Evolutionary conservation across 1,139 yeast species (phyloP), one percentile per base, ranked within the genome.

Genomic region (Geotrichum siamense): DNA sequence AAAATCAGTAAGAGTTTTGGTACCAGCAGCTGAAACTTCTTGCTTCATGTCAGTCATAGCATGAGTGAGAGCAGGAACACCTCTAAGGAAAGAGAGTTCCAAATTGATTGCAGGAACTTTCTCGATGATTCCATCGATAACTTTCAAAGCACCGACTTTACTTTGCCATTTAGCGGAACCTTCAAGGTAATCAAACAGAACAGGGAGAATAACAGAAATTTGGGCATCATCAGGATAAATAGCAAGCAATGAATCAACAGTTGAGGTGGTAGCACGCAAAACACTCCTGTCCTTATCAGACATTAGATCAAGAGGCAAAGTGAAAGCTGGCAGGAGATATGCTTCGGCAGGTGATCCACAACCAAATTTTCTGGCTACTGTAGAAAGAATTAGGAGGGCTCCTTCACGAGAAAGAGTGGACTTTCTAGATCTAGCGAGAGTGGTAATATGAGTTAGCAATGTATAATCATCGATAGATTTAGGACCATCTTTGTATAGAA

Each of bases 31-130:
- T 34, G 96, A 86, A 50, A 91, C 74, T 67, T 91, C 98, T 1
- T 96, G 96, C 69, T 91, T 91, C 74, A 91, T 86, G 65, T 91
- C 98, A 49, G 94, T 91, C 54, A 95, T 78, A 65, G 82, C 75
- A 64, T 85, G 94, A 36, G 95, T 85, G 57, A 91, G 74, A 6
- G 83, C 75, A 20, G 98, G 98, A 21, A 91, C 78, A 9, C 85
- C 76, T 48, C 74, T 76, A 49, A 81, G 78, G 64, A 91, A 89
- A 54, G 79, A 78, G 60, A 81, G 66, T 65, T 91, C 96, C 56
- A 91, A 69, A 55, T 85, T 71, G 66, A 89, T 97, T 34, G 82
- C 78, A 44, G 96, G 94, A 39, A 83, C 80, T 41, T 83, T 87
- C 48, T 78, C 85, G 48, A 84, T 72, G 47, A 91, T 72, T 59